Evolutionary conservation across 352 stramenopile genomes (phyloP), one percentile per base, ranked within the genome.

Genomic region (Globisporangium paroecandrum): DNA sequence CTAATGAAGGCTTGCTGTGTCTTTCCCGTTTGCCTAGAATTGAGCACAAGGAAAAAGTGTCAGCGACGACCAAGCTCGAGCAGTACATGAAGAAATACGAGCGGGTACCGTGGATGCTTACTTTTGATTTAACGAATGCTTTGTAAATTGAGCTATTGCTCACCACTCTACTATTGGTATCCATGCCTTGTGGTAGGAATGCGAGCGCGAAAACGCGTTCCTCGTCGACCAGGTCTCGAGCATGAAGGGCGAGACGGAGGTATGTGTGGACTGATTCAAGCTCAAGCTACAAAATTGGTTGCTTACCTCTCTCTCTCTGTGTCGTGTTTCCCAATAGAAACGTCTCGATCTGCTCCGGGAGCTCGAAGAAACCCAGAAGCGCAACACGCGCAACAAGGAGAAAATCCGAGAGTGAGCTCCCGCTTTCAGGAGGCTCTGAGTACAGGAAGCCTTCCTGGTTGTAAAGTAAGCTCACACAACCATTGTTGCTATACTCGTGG

Each of bases 51-150:
- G 85, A 93, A 58, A 88, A 85, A 64, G 70, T 94, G 22, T 79
- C 79, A 4, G 76, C 79, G 3, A 74, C 73, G 1, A 90, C 78
- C 8, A 89, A 89, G 61, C 71, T 94, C 25, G 82, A 93, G 55
- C 86, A 94, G 68, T 91, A 90, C 59, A 79, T 90, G 63, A 89
- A 91, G 62, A 94, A 91, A 58, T 91, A 93, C 57, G 83, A 94
- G 64, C 79, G 85, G 41, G 73, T 79, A 53, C 32, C n/a, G 5
- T 10, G 4, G 15, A 25, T n/a, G 2, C 0, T 41, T 58, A 13
- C 24, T 38, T 32, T 32, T 32, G 27, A 32, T 32, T 32, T 32
- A 32, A 32, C 3, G 27, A 32, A 24, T 22, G 15, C 15, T 13
- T 58, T 25, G 24, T n/a, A 2, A 7, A 18, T 18, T 20, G 12